phyloP scores from a whole-genome alignment of 495 filamentous ascomycete species.

The Parachaetomium inaequale region DNA sequence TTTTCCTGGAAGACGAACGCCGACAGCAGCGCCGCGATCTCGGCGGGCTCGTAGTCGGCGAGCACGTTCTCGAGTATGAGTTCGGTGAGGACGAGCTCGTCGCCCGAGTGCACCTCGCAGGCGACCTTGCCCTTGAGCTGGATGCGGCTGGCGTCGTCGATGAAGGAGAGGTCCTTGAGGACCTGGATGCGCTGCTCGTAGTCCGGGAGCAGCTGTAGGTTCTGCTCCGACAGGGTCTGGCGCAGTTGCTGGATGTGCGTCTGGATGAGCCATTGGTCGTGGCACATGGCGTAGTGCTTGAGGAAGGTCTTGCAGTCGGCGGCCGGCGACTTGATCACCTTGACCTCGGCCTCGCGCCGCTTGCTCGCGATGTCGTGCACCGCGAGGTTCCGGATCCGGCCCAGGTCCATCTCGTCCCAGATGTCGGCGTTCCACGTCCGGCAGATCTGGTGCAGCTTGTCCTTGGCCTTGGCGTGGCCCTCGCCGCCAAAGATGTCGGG shows the following conservation, averaged over 20 bases:
- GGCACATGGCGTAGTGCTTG: constrained; percentile 90
- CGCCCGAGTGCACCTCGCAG: constrained; percentile 96
- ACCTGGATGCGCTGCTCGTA: constrained; percentile 94
- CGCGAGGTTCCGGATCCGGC: constrained; percentile 69
- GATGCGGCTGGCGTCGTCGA: constrained; percentile 78
- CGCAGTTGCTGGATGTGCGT: constrained; percentile 84
- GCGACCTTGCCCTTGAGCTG: constrained; percentile 97
- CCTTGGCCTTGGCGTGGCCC: constrained; percentile 44
- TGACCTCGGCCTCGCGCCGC: constrained; percentile 57
- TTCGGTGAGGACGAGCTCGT: constrained; percentile 96
- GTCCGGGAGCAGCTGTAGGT: constrained; percentile 93
- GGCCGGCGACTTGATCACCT: constrained; percentile 56
- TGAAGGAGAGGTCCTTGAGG: constrained; percentile 82
- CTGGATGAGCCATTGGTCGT: constrained; percentile 91
- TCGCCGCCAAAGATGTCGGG: constrained; percentile 51
- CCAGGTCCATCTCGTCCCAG: constrained; percentile 87
- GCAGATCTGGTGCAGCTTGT: constrained; percentile 60
- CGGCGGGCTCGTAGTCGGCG: constrained; percentile 90
- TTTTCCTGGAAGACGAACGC: constrained; percentile 99
- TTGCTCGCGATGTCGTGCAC: constrained; percentile 69
- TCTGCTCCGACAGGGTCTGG: constrained; percentile 89
- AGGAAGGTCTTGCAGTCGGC: constrained; percentile 69
- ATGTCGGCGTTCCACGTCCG: constrained; percentile 63
- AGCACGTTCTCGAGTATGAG: constrained; percentile 94
- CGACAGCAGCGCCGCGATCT: constrained; percentile 91